Evolutionary conservation across 192 early-diverging fungal species (phyloP).

Genomic region (Coemansia sp.): DNA sequence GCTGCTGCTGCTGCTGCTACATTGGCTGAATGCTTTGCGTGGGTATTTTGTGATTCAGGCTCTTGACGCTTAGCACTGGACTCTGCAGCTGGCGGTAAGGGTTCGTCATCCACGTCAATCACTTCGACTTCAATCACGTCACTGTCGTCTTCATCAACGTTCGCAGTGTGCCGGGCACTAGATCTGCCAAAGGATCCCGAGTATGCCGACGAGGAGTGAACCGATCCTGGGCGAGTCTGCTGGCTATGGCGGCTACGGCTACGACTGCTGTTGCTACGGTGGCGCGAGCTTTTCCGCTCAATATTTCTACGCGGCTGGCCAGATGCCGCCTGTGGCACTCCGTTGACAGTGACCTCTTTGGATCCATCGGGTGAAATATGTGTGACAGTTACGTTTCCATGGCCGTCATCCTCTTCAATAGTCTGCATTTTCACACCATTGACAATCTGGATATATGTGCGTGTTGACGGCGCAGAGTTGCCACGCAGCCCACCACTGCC

Average conservation of each 20-base stretch:
- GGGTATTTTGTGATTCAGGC: not conserved
- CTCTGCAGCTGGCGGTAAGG: constrained; percentile 5
- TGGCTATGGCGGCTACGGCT: constrained; percentile 8
- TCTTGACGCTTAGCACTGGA: constrained; percentile 6
- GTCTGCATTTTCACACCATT: constrained; percentile 46
- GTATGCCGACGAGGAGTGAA: constrained; percentile 6
- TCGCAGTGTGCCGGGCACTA: not conserved
- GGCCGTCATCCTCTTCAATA: constrained; percentile 46
- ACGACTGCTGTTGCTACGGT: constrained; percentile 15
- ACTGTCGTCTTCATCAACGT: constrained; percentile 9
- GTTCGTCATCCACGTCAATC: constrained; percentile 26
- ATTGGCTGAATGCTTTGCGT: not conserved
- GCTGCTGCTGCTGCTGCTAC: not conserved
- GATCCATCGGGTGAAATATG: constrained; percentile 36
- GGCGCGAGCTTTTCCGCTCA: constrained; percentile 1
- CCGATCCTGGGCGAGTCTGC: constrained; percentile 2
- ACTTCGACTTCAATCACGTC: constrained; percentile 42
- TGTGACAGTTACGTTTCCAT: constrained; percentile 46
- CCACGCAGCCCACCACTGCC: constrained; percentile 35
- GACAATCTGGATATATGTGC: constrained; percentile 43
- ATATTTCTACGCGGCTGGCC: constrained; percentile 16
- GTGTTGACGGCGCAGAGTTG: constrained; percentile 29
- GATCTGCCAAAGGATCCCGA: constrained; percentile 5
- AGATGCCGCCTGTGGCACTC: constrained; percentile 26
- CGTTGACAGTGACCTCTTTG: constrained; percentile 48